These are phyloP conservation scores for Rhodamnia rubescens DNA, from an alignment of 345 rosid species.

Conservation along the genomic window DNA sequence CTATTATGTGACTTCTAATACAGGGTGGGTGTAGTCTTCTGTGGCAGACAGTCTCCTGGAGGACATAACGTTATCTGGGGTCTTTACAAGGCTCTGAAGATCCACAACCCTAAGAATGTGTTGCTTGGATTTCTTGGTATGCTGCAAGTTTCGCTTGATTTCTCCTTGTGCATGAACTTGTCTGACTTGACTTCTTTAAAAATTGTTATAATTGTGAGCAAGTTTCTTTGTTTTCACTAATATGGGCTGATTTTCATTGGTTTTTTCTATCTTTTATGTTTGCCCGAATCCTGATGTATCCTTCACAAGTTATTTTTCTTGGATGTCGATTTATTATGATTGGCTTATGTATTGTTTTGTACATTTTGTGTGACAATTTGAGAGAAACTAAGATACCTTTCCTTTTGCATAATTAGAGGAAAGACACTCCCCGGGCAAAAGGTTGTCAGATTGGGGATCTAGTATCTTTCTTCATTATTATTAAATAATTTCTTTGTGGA, in stretches of 20 bases:
- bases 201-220: not conserved
- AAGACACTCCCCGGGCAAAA: not conserved
- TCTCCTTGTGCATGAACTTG: not conserved
- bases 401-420: not conserved
- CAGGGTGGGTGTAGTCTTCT: slow-evolving; percentile 91
- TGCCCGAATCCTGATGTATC: not conserved
- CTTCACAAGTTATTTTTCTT: not conserved
- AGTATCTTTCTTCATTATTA: not conserved
- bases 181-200: not conserved
- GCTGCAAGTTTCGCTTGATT: not conserved
- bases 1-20: not conserved
- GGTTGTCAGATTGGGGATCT: not conserved
- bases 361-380: not conserved
- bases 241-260: not conserved
- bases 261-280: not conserved
- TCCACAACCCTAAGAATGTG: slow-evolving; percentile 60
- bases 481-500: not conserved
- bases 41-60: slow-evolving; percentile 98
- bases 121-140: slow-evolving; percentile 88
- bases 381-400: not conserved
- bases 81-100: slow-evolving; percentile 66
- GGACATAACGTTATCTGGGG: slow-evolving; percentile 99
- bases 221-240: not conserved
- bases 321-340: not conserved
- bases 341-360: not conserved